Conservation (phyloP, 805 yeast genomes). For the Metschnikowia vanudenii region DNA sequence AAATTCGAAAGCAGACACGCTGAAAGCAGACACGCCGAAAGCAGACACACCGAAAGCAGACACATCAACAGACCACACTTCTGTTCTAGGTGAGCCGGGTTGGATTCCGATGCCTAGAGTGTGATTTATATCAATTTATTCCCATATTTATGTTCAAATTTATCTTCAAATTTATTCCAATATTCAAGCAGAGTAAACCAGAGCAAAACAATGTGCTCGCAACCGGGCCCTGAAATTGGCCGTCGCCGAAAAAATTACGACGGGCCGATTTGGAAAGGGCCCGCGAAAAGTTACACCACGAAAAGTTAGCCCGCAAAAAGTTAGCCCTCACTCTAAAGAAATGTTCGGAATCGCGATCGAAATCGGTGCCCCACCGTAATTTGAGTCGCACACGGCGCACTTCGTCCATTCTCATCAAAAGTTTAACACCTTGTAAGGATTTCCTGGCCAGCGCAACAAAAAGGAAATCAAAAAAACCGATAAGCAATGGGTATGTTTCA, state of each 20-base stretch:
- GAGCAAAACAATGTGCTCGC: not conserved
- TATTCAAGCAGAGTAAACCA: too few relatives aligned
- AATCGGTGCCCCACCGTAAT: not conserved
- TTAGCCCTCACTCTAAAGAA: too few relatives aligned
- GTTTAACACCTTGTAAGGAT: not conserved
- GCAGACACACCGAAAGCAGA: not conserved
- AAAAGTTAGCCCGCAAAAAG: too few relatives aligned
- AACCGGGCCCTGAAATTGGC: too few relatives aligned
- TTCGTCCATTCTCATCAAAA: conserved; percentile 12
- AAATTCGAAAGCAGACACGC: too few relatives aligned
- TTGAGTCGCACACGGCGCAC: conserved; percentile 14
- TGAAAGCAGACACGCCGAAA: too few relatives aligned
- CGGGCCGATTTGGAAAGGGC: too few relatives aligned
- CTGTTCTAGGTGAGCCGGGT: not conserved
- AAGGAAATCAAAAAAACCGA: not conserved
- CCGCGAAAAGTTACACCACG: too few relatives aligned
- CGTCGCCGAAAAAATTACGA: too few relatives aligned
- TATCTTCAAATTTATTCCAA: not conserved
- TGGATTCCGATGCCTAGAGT: conserved; percentile 1
- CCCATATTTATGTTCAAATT: not conserved
- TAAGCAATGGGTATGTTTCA: conserved; percentile 7
- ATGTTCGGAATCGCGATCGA: too few relatives aligned
- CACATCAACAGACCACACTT: not conserved
- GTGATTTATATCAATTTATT: not conserved
- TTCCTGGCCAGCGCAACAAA: not conserved